These are phyloP conservation scores for Mortierella sp. DNA, from an alignment of 371 early-diverging fungal species.

Conservation along the genomic window DNA sequence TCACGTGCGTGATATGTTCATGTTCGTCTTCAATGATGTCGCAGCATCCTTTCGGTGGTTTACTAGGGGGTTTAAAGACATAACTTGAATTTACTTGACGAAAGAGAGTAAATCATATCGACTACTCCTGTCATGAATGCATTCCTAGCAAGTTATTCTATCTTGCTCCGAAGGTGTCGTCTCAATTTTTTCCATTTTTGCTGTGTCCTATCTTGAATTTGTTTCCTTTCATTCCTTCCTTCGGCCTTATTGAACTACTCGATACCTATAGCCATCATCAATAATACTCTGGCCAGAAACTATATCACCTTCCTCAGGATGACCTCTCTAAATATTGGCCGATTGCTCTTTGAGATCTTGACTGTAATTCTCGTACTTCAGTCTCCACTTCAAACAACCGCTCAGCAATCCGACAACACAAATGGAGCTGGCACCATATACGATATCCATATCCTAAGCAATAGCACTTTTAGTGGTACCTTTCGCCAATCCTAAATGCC, in stretches of 20 bases:
- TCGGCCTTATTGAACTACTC: not conserved
- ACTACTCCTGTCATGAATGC: not conserved
- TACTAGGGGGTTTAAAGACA: too few species aligned
- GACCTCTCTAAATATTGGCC: not conserved
- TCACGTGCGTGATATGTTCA: not conserved
- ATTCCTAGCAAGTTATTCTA: slow-evolving; percentile 1
- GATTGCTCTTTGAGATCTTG: not conserved
- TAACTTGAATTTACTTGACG: too few species aligned
- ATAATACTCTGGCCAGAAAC: not conserved
- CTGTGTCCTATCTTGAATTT: not conserved
- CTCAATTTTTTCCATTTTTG: not conserved
- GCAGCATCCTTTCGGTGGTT: too few species aligned
- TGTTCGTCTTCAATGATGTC: too few species aligned
- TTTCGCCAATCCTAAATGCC: not conserved
- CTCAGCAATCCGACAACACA: too few species aligned
- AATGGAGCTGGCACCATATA: too few species aligned
- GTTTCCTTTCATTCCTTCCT: not conserved
- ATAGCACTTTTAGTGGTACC: not conserved
- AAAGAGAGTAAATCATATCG: too few species aligned
- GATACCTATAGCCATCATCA: not conserved
- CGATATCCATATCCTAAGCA: too few species aligned
- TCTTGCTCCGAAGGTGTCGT: not conserved
- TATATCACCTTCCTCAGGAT: not conserved
- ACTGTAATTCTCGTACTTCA: not conserved
- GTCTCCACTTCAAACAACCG: not conserved